Conservation (phyloP, 164 flowering plant genomes). For the Litsea cubeba region DNA sequence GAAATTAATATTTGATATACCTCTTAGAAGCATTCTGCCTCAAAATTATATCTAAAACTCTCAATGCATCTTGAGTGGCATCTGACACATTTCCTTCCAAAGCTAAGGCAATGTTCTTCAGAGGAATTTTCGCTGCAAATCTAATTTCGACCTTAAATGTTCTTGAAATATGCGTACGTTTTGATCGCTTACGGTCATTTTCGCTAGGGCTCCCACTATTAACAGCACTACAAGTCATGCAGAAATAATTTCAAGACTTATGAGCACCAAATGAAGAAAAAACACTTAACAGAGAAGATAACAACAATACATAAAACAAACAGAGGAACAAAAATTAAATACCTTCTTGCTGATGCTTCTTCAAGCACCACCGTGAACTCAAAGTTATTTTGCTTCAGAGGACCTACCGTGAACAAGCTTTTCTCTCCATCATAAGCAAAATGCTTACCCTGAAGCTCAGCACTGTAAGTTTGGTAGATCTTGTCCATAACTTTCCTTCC, state of each 20-base stretch:
- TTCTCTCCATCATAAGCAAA: conserved; percentile 95
- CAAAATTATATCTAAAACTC: conserved; percentile 81
- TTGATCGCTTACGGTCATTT: conserved; percentile 51
- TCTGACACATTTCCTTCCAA: conserved; percentile 77
- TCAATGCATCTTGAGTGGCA: conserved; percentile 70
- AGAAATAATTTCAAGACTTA: neutral
- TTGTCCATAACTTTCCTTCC: conserved; percentile 73
- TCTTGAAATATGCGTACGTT: conserved; percentile 52
- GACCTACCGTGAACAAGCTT: conserved; percentile 76
- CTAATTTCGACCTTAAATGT: conserved; percentile 72
- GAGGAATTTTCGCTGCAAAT: conserved; percentile 86
- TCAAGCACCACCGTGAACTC: conserved; percentile 85
- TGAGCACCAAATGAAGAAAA: neutral
- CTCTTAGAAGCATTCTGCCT: conserved; percentile 87
- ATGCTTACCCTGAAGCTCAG: conserved; percentile 63
- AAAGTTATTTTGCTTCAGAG: conserved; percentile 69
- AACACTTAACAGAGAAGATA: neutral
- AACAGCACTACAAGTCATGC: neutral
- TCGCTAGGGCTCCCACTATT: conserved; percentile 36
- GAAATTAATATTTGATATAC: conserved; percentile 30
- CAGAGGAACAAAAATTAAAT: neutral
- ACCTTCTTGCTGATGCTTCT: conserved; percentile 59
- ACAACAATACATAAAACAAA: neutral
- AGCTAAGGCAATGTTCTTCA: conserved; percentile 70
- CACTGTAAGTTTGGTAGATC: conserved; percentile 59